Percentiles rank a stretch among this genome's conserved stretches.
phyloP scores from a whole-genome alignment of 2,329 filamentous ascomycete genomes.

The Ampelomyces quisqualis region DNA sequence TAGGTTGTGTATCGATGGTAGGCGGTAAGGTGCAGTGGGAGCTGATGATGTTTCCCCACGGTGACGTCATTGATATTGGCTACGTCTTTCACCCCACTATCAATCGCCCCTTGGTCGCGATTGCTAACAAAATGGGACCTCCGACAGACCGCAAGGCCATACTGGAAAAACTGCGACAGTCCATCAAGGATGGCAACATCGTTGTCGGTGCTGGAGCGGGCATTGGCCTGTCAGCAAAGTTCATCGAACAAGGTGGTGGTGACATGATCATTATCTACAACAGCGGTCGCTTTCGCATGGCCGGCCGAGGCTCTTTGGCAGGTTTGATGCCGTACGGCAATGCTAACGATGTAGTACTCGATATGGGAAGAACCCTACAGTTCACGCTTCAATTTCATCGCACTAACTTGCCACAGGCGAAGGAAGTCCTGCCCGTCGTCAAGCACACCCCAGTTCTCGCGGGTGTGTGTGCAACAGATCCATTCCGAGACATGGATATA shows the following conservation, averaged over 20 bases:
- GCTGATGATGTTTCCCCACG: no score
- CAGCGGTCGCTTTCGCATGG: slow-evolving; percentile 71
- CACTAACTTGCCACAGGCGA: slow-evolving; percentile 47
- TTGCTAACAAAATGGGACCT: slow-evolving; percentile 54
- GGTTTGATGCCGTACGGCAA: slow-evolving; percentile 72
- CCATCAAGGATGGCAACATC: slow-evolving; percentile 57
- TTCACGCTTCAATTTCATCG: neutral
- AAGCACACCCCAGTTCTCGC: slow-evolving; percentile 65
- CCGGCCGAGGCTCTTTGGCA: slow-evolving; percentile 66
- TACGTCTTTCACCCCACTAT: neutral
- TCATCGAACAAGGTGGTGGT: slow-evolving; percentile 66
- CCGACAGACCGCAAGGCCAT: slow-evolving; percentile 59
- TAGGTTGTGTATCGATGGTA: no score
- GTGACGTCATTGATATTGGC: slow-evolving; percentile 15
- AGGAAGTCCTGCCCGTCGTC: slow-evolving; percentile 66
- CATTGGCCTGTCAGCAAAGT: slow-evolving; percentile 70
- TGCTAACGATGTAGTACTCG: slow-evolving; percentile 67
- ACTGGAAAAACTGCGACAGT: slow-evolving; percentile 53
- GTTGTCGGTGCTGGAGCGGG: slow-evolving; percentile 70
- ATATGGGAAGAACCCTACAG: slow-evolving; percentile 55
- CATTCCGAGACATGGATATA: slow-evolving; percentile 61
- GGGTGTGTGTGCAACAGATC: slow-evolving; percentile 70
- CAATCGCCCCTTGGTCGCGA: neutral
- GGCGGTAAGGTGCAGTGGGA: neutral
- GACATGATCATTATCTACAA: slow-evolving; percentile 74